Evolutionary conservation across 2,329 filamentous ascomycete species (phyloP).

Genomic region (Celoporthe dispersa): DNA sequence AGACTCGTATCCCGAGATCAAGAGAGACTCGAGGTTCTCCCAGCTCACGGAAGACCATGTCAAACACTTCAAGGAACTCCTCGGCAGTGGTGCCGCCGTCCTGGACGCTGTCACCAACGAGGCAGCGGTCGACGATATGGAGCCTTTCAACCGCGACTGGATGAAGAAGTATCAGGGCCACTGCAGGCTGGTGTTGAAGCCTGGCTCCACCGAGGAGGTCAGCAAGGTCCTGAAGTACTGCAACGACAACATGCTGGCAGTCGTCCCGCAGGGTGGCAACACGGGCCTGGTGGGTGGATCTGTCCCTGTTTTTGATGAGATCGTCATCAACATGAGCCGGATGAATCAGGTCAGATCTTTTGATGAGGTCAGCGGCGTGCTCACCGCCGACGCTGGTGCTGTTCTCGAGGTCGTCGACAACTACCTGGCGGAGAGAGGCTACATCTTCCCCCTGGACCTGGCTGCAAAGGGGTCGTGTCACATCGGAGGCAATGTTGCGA

Average conservation of each 20-base stretch:
- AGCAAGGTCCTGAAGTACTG: constrained; percentile 92
- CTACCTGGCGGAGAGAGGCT: constrained; percentile 78
- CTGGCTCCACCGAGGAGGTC: constrained; percentile 82
- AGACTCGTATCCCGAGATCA: constrained; percentile 82
- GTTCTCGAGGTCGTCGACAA: constrained; percentile 89
- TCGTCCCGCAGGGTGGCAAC: constrained; percentile 96
- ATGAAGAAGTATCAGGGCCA: constrained; percentile 98
- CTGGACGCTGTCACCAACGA: constrained; percentile 81
- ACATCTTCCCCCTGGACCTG: constrained; percentile 96
- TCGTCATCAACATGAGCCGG: constrained; percentile 85
- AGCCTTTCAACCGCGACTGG: constrained; percentile 96
- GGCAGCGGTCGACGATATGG: constrained; percentile 74
- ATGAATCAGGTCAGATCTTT: constrained; percentile 94
- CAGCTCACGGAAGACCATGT: constrained; percentile 80
- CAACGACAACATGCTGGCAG: constrained; percentile 88
- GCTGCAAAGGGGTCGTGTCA: constrained; percentile 97
- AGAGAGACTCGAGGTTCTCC: constrained; percentile 77
- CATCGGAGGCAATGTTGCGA: constrained; percentile 92
- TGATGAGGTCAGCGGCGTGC: constrained; percentile 87
- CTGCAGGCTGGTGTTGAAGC: constrained; percentile 84
- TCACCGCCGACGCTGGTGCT: constrained; percentile 89
- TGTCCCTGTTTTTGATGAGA: constrained; percentile 97
- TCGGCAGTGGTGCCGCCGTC: constrained; percentile 78
- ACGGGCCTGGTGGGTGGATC: constrained; percentile 95
- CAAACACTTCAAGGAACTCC: constrained; percentile 76